These are phyloP conservation scores for Oleoguttula mirabilis DNA, from an alignment of 495 filamentous ascomycete genomes.

Conservation along the genomic window DNA sequence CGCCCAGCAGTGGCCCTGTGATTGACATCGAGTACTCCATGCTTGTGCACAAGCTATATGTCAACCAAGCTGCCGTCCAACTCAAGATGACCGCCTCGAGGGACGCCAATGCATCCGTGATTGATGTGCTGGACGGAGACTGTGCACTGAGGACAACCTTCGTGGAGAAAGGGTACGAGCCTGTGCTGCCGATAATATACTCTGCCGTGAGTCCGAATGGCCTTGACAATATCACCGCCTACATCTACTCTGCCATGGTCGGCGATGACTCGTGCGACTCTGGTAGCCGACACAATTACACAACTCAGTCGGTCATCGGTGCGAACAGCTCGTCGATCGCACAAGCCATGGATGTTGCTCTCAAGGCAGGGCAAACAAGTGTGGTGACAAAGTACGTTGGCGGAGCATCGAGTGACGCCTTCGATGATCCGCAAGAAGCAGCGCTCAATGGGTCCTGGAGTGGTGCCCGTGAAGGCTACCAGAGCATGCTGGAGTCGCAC, in stretches of 20 bases:
- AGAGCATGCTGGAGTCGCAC: conserved; percentile 38
- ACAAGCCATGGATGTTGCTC: conserved; percentile 39
- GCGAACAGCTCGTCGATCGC: conserved; percentile 50
- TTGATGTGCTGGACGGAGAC: conserved; percentile 48
- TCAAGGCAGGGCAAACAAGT: conserved; percentile 39
- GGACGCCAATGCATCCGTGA: conserved; percentile 38
- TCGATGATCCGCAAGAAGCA: conserved; percentile 38
- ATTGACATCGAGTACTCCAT: conserved; percentile 48
- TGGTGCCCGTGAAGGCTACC: conserved; percentile 37
- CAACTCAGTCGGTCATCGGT: conserved; percentile 37
- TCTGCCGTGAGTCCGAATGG: conserved; percentile 45
- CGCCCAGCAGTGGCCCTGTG: conserved; percentile 35
- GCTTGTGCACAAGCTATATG: conserved; percentile 48
- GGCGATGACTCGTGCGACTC: conserved; percentile 34
- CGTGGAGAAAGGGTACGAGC: conserved; percentile 36
- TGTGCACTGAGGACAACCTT: conserved; percentile 48
- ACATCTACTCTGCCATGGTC: conserved; percentile 42
- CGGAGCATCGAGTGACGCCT: conserved; percentile 50
- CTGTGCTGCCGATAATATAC: conserved; percentile 41
- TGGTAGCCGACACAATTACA: conserved; percentile 34
- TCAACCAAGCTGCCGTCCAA: conserved; percentile 52
- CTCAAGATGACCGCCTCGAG: conserved; percentile 40
- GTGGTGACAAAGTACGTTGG: conserved; percentile 49
- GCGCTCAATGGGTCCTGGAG: conserved; percentile 38
- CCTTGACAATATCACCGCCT: conserved; percentile 45